Conservation (phyloP, 495 filamentous ascomycete genomes). For the Bryoglossum gracile region DNA sequence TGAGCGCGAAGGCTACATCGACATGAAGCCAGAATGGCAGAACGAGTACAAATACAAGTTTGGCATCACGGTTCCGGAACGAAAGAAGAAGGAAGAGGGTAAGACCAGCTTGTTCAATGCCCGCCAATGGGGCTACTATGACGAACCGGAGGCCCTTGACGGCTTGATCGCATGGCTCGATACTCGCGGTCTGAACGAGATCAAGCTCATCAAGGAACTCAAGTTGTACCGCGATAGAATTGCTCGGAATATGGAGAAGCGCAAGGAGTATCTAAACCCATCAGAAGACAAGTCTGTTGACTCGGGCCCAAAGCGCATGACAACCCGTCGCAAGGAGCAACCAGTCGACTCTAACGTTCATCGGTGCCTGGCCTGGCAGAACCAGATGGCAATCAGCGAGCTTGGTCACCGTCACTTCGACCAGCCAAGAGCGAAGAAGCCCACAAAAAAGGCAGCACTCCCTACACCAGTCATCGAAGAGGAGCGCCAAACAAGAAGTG, state of each 20-base stretch:
- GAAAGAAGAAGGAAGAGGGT: constrained; percentile 83
- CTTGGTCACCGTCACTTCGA: constrained; percentile 78
- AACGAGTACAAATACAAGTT: constrained; percentile 58
- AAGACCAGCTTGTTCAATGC: constrained; percentile 69
- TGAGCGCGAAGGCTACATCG: constrained; percentile 76
- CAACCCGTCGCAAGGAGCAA: constrained; percentile 67
- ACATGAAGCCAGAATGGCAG: constrained; percentile 58
- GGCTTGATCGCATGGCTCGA: constrained; percentile 84
- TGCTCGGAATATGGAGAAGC: constrained; percentile 67
- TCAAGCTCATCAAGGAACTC: constrained; percentile 79
- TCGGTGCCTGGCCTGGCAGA: constrained; percentile 77
- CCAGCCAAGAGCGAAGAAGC: constrained; percentile 57
- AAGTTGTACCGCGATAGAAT: constrained; percentile 71
- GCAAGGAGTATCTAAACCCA: constrained; percentile 59
- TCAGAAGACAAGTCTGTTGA: constrained; percentile 43
- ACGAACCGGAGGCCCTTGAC: constrained; percentile 69
- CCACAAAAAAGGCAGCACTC: constrained; percentile 41
- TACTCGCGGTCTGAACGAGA: constrained; percentile 70
- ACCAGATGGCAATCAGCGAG: constrained; percentile 66
- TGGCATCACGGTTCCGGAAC: constrained; percentile 72
- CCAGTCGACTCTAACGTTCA: constrained; percentile 49
- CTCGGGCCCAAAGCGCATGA: constrained; percentile 55
- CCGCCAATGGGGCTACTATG: constrained; percentile 83
- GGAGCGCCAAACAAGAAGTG: constrained; percentile 33
- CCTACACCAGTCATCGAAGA: constrained; percentile 21